Percentiles rank a stretch among this genome's conserved stretches.
Evolutionary conservation across 768 basidiomycete species (phyloP).

Genomic region (Hypholoma fasciculare): DNA sequence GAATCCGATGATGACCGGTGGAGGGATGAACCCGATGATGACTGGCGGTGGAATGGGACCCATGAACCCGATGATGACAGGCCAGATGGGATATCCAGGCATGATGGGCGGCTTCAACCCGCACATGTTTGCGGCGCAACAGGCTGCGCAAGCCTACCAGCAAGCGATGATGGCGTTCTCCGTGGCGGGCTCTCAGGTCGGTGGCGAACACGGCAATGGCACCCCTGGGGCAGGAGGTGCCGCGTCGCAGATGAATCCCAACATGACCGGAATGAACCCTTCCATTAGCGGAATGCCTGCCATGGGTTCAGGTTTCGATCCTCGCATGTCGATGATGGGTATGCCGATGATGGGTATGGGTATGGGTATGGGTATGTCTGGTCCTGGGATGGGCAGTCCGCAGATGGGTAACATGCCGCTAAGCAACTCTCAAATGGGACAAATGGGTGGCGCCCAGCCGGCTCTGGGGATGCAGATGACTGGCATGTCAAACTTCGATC

Average conservation of each 20-base stretch:
- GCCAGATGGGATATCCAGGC: conserved; percentile 53
- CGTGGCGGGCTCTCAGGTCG: conserved; percentile 68
- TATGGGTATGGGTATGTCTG: conserved; percentile 37
- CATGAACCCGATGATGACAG: conserved; percentile 50
- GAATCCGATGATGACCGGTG: conserved; percentile 49
- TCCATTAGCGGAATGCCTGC: conserved; percentile 25
- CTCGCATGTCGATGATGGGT: conserved; percentile 82
- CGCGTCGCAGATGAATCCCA: conserved; percentile 40
- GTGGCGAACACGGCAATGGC: conserved; percentile 51
- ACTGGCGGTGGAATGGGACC: conserved; percentile 34
- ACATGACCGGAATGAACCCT: conserved; percentile 45
- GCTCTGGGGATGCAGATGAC: conserved; percentile 61
- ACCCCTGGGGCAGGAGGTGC: conserved; percentile 34
- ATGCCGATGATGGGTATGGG: conserved; percentile 70
- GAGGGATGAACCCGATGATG: conserved; percentile 54
- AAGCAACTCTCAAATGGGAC: background rate
- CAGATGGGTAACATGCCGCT: conserved; percentile 29
- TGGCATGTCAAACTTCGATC: conserved; percentile 60
- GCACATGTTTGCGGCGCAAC: conserved; percentile 85
- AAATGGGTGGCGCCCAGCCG: conserved; percentile 16
- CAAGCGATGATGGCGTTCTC: conserved; percentile 88
- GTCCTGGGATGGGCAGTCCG: conserved; percentile 27
- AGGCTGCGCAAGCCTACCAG: conserved; percentile 85
- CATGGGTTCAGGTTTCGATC: conserved; percentile 51
- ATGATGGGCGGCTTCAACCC: conserved; percentile 64